Base-by-base conservation (phyloP, 306 rosid genomes). In the Fragaria nilgerrensis region DNA sequence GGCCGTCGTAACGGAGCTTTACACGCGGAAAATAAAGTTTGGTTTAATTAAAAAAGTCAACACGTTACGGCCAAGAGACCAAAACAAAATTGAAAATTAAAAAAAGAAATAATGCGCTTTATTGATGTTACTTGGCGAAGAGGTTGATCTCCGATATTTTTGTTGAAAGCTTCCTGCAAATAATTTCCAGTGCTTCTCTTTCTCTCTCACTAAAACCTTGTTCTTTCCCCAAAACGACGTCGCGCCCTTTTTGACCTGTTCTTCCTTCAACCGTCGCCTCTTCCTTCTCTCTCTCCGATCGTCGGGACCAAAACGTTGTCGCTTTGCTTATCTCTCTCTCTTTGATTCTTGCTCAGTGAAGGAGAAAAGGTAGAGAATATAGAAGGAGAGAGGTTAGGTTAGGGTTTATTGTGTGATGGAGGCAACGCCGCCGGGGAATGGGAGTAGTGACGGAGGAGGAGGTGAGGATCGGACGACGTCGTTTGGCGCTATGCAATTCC, bases 401-500 rank as follows among this genome's bases (percentile, higher is more conserved):
- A 76, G 87, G 83, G 78, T 77, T 86, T 44, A 11, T 76, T 56
- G 5, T 34, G 52, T 72, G 16, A 59, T 70, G 70, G 77, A 17
- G 75, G 20, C 41, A 0, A 44, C 78, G 70, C 29, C 78, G 70
- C 19, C 59, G 9, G 78, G 78, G 22, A 45, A 27, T 29, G 15
- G 61, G 23, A 47, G 47, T 19, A 43, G 58, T 59, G 48, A 41
- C 3, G 41, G 68, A 43, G 41, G 68, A 43, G 45, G 45, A 5
- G 79, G 70, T 39, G 74, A 27, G n/a, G 55, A 49, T 20, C 47
- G 44, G 49, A 45, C 52, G 87, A 4, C 82, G 83, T 83, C 71
- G 71, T 62, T 76, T 2, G 87, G 82, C 41, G 72, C 66, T 48
- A 29, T 83, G 77, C 86, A 71, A 13, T 75, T 88, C 22, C 87